Evolutionary conservation across 805 yeast genomes (phyloP).

Genomic region (Komagataella populi): DNA sequence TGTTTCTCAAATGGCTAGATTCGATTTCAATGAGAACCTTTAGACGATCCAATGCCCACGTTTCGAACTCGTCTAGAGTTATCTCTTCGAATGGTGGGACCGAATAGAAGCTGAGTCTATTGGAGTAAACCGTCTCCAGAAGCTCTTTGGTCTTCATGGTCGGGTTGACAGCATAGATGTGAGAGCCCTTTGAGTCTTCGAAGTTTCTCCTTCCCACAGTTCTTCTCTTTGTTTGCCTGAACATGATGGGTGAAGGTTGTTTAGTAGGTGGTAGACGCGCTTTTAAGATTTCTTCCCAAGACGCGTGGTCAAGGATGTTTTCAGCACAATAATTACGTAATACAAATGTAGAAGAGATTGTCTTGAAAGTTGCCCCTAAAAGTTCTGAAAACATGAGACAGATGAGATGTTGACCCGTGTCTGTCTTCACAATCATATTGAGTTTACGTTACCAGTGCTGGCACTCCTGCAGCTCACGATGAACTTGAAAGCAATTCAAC

Average conservation of each 20-base stretch:
- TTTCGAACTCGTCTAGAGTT: slow-evolving; percentile 84
- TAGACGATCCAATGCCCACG: slow-evolving; percentile 90
- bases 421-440: too few relatives aligned
- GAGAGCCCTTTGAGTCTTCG: slow-evolving; percentile 13
- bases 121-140: slow-evolving; percentile 29
- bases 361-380: not conserved
- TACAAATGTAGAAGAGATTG: too few relatives aligned
- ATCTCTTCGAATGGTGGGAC: slow-evolving; percentile 75
- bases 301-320: not conserved
- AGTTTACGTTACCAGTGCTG: too few relatives aligned
- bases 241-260: slow-evolving; percentile 25
- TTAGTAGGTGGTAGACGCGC: not conserved
- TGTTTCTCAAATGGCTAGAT: slow-evolving; percentile 52
- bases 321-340: not conserved
- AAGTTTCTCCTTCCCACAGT: slow-evolving; percentile 64
- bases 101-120: slow-evolving; percentile 62
- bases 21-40: slow-evolving; percentile 78
- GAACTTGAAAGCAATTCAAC: too few relatives aligned
- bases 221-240: slow-evolving; percentile 62
- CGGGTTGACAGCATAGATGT: slow-evolving; percentile 11
- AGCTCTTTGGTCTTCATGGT: slow-evolving; percentile 19
- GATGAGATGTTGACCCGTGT: not conserved
- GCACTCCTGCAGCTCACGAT: too few relatives aligned
- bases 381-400: not conserved
- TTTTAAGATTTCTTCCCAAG: not conserved